Evolutionary conservation across 1,139 yeast species (phyloP), one percentile per base, ranked within the genome.

Genomic region (Yamadazyma conglobata): DNA sequence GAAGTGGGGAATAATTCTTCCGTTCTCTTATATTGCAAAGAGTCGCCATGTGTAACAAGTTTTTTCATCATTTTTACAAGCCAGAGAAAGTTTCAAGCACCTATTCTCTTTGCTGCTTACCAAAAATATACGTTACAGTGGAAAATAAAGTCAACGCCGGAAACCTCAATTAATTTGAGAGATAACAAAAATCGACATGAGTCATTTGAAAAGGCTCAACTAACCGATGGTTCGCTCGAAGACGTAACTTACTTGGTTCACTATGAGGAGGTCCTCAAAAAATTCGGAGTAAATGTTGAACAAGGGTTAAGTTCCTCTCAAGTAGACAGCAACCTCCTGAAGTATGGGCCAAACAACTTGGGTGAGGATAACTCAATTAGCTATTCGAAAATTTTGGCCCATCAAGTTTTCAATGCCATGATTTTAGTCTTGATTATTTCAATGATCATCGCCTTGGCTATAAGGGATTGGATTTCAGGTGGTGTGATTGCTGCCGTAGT

Each of bases 391-490:
- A 83, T 83, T 30, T 47, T 83, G 28, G 65, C 83, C 33, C 82
- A 80, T 41, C 94, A 83, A 50, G 64, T 79, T 2, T 79, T 80
- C 55, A 83, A 83, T 49, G 91, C 93, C 28, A 83, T 83, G 93
- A 79, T 82, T 25, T 58, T 84, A 43, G 89, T 83, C 11, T 66
- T 84, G 44, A 58, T 82, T 30, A 79, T 82, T 32, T 79, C 91
- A 17, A 78, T 82, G 87, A 60, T 79, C 22, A 81, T 83, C 32
- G 81, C 91, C 2, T 68, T 83, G 28, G 89, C 85, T 10, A 80
- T 84, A 41, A 66, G 64, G 35, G 93, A 83, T 57, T 83, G 86
- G 82, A 83, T 83, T 35, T 79, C 88, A 3, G 93, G 89, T 31
- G 93, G 93, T 31, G 93, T 83, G 19, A 80, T 84, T 51, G 80